Conservation (phyloP, 2,329 filamentous ascomycete genomes). For the Acrodontium crateriforme region DNA sequence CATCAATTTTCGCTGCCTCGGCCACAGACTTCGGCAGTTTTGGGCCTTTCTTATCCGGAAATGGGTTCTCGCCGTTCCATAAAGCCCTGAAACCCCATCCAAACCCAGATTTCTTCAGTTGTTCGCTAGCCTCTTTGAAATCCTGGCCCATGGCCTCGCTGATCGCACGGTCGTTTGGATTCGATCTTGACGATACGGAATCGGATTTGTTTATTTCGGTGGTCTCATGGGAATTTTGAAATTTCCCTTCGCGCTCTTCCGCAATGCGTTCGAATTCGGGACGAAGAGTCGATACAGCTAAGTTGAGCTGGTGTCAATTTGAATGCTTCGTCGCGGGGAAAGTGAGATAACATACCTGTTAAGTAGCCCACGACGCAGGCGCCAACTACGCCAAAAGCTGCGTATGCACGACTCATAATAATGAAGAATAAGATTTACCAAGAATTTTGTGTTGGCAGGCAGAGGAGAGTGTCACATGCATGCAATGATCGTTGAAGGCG, state of each 20-base stretch:
- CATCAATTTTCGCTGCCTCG: no score
- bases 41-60: no score
- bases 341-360: conserved; percentile 1
- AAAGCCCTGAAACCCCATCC: conserved; percentile 3
- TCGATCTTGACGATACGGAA: no score
- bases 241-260: no score
- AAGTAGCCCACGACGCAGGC: conserved; percentile 1
- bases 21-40: no score
- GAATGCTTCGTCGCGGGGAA: no score
- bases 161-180: conserved; percentile 7
- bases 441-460: neutral
- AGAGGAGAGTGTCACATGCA: neutral
- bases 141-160: conserved; percentile 15
- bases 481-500: no score
- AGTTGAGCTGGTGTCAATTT: no score
- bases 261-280: no score
- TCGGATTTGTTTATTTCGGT: no score
- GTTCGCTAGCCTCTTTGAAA: conserved; percentile 12
- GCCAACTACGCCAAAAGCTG: conserved; percentile 1
- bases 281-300: no score
- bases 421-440: neutral
- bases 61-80: neutral
- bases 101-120: conserved; percentile 4
- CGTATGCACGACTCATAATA: neutral
- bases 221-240: no score